These are phyloP conservation scores for Endocalyx cinctus DNA, from an alignment of 2,329 filamentous ascomycete species.

Conservation along the genomic window DNA sequence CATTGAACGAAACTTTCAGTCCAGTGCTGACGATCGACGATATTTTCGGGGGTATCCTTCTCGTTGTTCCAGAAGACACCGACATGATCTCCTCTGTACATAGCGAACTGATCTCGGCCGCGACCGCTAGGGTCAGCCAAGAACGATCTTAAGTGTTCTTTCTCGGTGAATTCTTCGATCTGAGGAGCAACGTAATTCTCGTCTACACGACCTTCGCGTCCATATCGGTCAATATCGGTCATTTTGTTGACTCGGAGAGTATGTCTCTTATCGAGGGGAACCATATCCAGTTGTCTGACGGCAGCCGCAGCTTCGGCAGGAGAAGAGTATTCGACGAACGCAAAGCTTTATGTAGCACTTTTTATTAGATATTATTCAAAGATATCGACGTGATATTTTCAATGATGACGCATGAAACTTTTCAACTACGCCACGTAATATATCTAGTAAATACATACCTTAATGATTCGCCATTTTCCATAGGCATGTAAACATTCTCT, in stretches of 20 bases:
- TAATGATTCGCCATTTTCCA: conserved; percentile 82
- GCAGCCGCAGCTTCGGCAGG: conserved; percentile 85
- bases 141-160: conserved; percentile 94
- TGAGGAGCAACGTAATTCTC: conserved; percentile 82
- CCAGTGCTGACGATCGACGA: conserved; percentile 93
- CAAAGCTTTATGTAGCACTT: conserved; percentile 64
- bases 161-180: conserved; percentile 80
- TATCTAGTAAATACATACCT: no score
- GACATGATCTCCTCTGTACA: conserved; percentile 88
- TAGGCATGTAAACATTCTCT: conserved; percentile 88
- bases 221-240: conserved; percentile 94
- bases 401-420: no score
- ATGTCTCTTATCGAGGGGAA: conserved; percentile 94
- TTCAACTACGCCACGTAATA: no score
- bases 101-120: conserved; percentile 90
- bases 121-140: conserved; percentile 74
- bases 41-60: conserved; percentile 78
- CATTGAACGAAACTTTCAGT: conserved; percentile 97
- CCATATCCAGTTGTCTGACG: conserved; percentile 80
- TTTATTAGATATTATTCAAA: conserved; percentile 4
- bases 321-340: conserved; percentile 94
- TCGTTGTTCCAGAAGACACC: conserved; percentile 99
- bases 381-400: no score
- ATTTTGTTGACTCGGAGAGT: conserved; percentile 95
- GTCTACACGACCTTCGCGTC: conserved; percentile 86